These are phyloP conservation scores for Auriscalpium orientale DNA, from an alignment of 768 basidiomycete genomes.

Conservation along the genomic window DNA sequence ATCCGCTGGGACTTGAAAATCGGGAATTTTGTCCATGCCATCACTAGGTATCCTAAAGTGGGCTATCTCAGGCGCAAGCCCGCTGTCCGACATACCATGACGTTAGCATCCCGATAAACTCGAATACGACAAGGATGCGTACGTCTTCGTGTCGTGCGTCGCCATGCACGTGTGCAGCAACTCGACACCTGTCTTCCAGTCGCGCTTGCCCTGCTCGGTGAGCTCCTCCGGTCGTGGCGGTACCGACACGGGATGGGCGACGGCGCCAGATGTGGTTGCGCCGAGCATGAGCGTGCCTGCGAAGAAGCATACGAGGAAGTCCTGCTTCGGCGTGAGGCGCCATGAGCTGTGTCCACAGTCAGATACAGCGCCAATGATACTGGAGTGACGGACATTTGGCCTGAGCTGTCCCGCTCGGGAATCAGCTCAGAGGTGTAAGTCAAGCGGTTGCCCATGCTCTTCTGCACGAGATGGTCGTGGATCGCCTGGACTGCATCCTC, in stretches of 20 bases:
- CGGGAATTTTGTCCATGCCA: slow-evolving; percentile 34
- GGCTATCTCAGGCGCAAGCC: slow-evolving; percentile 83
- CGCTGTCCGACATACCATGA: slow-evolving; percentile 48
- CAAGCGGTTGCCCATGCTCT: slow-evolving; percentile 49
- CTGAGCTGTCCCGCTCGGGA: slow-evolving; percentile 37
- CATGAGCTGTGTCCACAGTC: slow-evolving; percentile 41
- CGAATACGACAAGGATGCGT: slow-evolving; percentile 21
- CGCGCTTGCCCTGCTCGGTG: slow-evolving; percentile 53
- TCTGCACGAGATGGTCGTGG: slow-evolving; percentile 63
- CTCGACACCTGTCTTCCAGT: slow-evolving; percentile 77
- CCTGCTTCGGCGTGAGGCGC: slow-evolving; percentile 81
- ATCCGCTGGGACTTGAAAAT: slow-evolving; percentile 40
- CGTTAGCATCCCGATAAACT: background rate
- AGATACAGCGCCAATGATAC: background rate
- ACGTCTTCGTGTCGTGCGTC: slow-evolving; percentile 82
- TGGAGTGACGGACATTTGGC: slow-evolving; percentile 27
- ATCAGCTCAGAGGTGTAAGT: slow-evolving; percentile 79
- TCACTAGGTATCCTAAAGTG: slow-evolving; percentile 70
- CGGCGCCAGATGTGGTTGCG: slow-evolving; percentile 60
- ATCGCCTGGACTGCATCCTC: slow-evolving; percentile 79
- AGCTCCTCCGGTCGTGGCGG: slow-evolving; percentile 63
- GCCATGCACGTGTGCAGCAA: slow-evolving; percentile 84
- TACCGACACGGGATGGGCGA: slow-evolving; percentile 46
- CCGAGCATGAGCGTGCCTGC: slow-evolving; percentile 90
- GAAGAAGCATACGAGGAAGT: slow-evolving; percentile 93